Base-by-base conservation (phyloP, 495 filamentous ascomycete genomes). In the Corynascus novoguineensis region DNA sequence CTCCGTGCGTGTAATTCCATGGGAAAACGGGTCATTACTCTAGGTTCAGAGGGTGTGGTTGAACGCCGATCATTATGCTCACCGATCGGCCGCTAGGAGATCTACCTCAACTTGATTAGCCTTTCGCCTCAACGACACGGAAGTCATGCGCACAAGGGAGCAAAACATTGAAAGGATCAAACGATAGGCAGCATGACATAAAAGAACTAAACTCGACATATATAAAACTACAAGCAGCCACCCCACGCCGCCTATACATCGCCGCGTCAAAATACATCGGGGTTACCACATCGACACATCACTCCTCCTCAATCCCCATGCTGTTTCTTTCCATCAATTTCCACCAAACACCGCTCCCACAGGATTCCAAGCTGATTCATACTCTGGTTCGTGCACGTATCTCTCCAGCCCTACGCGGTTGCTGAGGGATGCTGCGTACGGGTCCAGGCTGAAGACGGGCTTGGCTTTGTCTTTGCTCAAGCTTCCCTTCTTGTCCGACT, bases 361-460 rank as follows among this genome's bases (percentile, higher is more conserved):
- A 7, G 55, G 12, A 29, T 32, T 57, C 55, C 55, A 57, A 9
- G 55, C 34, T 5, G 17, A 11, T 0, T 25, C 55, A 12, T 27
- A 35, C n/a, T 6, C 4, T 15, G 38, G 19, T 29, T 57, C 46
- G 14, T 57, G 35, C 17, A 57, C n/a, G 19, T 25, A 57, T 17
- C 35, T 25, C 14, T 50, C 46, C 6, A 57, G 3, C 8, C 55
- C 55, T 15, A 38, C 6, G 21, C 37, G 37, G 11, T 25, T 34
- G 55, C 55, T 57, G 46, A 57, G 46, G 12, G 53, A 38, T 2
- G 0, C 2, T 4, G 55, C 55, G 15, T 19, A 49, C 46, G 35
- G 19, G 10, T 50, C 55, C 1, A 10, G 3, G 4, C 5, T 41
- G 27, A 25, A 12, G 19, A 6, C 45, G 15, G 35, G 11, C 19